Conservation (phyloP, 768 basidiomycete species). For the Pulveroboletus sp. region DNA sequence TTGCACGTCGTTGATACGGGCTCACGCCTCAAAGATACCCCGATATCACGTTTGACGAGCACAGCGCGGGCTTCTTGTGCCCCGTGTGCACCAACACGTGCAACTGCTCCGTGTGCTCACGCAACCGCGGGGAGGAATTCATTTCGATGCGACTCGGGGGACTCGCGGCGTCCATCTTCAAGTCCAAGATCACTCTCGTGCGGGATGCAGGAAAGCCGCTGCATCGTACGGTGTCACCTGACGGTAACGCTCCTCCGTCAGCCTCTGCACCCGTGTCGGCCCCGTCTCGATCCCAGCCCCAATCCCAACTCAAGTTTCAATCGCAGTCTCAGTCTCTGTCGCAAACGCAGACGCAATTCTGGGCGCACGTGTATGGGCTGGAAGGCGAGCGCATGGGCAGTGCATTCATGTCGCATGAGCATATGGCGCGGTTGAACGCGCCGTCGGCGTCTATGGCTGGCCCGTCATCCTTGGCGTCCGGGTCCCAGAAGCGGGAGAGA, state of each 20-base stretch:
- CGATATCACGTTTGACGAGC: conserved; percentile 34
- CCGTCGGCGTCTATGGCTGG: not conserved
- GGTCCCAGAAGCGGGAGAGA: not conserved
- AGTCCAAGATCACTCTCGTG: conserved; percentile 22
- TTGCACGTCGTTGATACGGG: no score
- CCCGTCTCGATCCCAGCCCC: no score
- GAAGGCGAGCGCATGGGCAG: conserved; percentile 27
- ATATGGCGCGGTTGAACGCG: not conserved
- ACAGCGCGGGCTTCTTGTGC: conserved; percentile 36
- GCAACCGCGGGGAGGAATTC: conserved; percentile 46
- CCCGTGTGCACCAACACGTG: conserved; percentile 45
- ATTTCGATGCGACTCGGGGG: conserved; percentile 31
- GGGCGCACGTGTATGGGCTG: conserved; percentile 34
- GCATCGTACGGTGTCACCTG: not conserved
- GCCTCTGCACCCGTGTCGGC: no score
- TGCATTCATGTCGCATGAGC: conserved; percentile 21
- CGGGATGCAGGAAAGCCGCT: conserved; percentile 11
- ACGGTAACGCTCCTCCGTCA: no score
- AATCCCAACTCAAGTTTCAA: no score
- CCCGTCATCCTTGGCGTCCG: not conserved
- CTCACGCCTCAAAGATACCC: no score
- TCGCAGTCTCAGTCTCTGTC: no score
- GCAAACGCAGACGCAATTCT: conserved; percentile 19
- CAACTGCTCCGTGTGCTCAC: conserved; percentile 47
- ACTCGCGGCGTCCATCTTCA: conserved; percentile 20